Evolutionary conservation across 1,284 basidiomycete species (phyloP), one percentile per base, ranked within the genome.

Genomic region (Neotropicomus parvogracilis): DNA sequence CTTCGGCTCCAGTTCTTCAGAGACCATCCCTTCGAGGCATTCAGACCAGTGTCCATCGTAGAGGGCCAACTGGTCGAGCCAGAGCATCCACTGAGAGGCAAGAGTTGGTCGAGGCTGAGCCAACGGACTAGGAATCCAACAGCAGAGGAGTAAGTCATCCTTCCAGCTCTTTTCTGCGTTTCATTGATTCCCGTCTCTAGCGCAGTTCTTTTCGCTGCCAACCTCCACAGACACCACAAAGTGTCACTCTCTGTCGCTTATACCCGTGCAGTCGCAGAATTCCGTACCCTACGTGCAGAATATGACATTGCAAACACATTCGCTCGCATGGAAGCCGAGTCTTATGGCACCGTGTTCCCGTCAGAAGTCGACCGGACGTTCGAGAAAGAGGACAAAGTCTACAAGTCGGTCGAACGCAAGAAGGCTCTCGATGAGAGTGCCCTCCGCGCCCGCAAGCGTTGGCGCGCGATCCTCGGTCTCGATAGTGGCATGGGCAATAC

Each of bases 11-110:
- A 92, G 67, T 99, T 99, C 77, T 98, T 95, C 74, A 76, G 78
- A 45, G 95, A 99, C 71, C 95, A 97, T 65, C 94, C 95, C 3
- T 98, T 97, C 66, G 95, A 99, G 70, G 87, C 91, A 1, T 88
- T 95, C 67, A 78, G 94, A 34, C 85, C 92, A 2, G 75, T 78
- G 13, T 85, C 80, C 11, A 69, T 99, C 42, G 81, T 90, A 1
- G 95, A 99, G 71, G 75, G 74, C 36, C 77, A 70, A 29, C 67
- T 70, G 13, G 73, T 88, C 42, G 75, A 78, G 55, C 70, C 74
- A 20, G 70, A 78, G 42, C 79, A 85, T 56, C 74, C 77, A 24
- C 64, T 89, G 6, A 67, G 65, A 26, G 91, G 87, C 0, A 59
- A 62, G 44, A 66, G 71, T 14, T 97, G 94, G 92, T 85, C 75